Base-by-base conservation (phyloP, 495 filamentous ascomycete genomes). In the Astrothelium subdiscretum region DNA sequence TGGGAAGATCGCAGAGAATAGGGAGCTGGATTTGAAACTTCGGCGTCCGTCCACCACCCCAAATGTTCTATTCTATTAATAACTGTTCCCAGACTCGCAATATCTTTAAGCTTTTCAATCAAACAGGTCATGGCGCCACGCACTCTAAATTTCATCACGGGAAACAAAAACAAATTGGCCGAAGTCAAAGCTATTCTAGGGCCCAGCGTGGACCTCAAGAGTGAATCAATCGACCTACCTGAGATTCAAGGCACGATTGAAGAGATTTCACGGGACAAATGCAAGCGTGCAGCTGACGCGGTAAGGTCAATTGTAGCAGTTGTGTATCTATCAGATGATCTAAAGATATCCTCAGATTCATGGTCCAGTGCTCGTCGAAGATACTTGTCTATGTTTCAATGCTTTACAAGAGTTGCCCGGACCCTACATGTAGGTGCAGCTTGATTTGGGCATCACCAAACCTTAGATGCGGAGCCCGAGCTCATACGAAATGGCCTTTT, bases 161-260 rank as follows among this genome's bases (percentile, higher is more conserved):
- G 92, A 66, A 98, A 98, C 77, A 80, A 83, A 66, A 95, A 95
- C 77, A 98, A 98, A 76, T 82, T 98, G 58, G 71, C 73, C 62
- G 94, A 98, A 75, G 90, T 95, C 66, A 82, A 85, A 70, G 86
- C 87, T 13, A 97, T 98, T 68, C 80, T 98, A 20, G 85, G 85
- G 61, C 81, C 81, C 60, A 35, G 31, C n/a, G 85, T 95, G 66
- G 76, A 87, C 44, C 78, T 98, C 57, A 78, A 83, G 59, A 94
- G 76, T 75, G 85, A 88, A 72, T 75, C 79, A 2, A 71, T 98
- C 29, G 91, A 97, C 68, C 76, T 95, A 59, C 80, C 84, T 29
- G 94, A 98, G 77, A 85, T 97, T 58, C 95, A 97, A 76, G 95
- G 92, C 43, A 88, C 85, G 0, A 85, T 96, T 48, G 90, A 97